phyloP scores from a whole-genome alignment of 441 rosid genomes.

The Omphalea diandra region DNA sequence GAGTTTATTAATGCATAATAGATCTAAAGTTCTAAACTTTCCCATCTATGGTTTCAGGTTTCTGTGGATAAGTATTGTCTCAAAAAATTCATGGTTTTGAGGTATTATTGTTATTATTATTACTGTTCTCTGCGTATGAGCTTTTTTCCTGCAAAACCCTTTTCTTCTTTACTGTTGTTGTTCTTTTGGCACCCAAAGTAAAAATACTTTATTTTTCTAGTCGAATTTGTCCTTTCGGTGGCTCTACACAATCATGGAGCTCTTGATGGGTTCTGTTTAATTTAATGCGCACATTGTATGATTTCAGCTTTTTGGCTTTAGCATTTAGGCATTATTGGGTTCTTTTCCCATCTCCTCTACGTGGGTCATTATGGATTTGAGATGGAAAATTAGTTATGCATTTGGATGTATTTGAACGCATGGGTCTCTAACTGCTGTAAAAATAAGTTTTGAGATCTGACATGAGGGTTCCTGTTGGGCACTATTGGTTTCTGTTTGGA shows the following conservation, averaged over 20 bases:
- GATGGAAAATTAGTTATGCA: conserved; percentile 19
- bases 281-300: not conserved
- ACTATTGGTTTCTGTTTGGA: conserved; percentile 23
- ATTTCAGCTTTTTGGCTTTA: conserved; percentile 17
- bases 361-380: conserved; percentile 16
- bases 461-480: conserved; percentile 22
- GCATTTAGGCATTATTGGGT: conserved; percentile 11
- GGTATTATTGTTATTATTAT: no score
- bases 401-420: conserved; percentile 21
- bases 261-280: conserved; percentile 17
- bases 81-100: conserved; percentile 32
- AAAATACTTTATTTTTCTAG: conserved; percentile 3
- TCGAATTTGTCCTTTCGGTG: conserved; percentile 15
- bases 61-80: conserved; percentile 25
- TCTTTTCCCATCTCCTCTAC: no score
- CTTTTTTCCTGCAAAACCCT: conserved; percentile 26
- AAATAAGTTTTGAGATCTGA: conserved; percentile 31
- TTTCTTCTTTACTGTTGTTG: conserved; percentile 22
- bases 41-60: conserved; percentile 2
- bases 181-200: conserved; percentile 19
- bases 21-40: conserved; percentile 51
- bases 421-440: conserved; percentile 33
- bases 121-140: conserved; percentile 31
- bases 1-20: conserved; percentile 33
- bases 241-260: conserved; percentile 22